Evolutionary conservation across 768 basidiomycete species (phyloP).

Genomic region (Mycena venus): DNA sequence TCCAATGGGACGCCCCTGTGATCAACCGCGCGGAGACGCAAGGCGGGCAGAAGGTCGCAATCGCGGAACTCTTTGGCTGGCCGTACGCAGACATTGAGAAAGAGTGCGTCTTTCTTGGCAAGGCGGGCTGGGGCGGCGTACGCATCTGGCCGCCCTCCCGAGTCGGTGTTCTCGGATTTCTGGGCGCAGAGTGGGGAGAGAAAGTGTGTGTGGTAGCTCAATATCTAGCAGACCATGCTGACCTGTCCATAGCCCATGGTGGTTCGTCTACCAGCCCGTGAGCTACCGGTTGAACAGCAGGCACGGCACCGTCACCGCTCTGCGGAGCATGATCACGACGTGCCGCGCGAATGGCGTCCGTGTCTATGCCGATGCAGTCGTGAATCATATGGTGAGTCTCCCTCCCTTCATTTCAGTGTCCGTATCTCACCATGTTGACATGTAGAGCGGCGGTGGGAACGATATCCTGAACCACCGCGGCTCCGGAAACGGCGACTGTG

Average conservation of each 20-base stretch:
- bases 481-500: constrained; percentile 4
- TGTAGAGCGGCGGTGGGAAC: constrained; percentile 16
- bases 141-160: constrained; percentile 22
- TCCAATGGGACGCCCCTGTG: constrained; percentile 13
- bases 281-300: constrained; percentile 11
- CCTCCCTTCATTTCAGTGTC: too few relatives aligned
- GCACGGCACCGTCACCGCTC: background rate
- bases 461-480: constrained; percentile 12
- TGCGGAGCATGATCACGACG: constrained; percentile 15
- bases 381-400: constrained; percentile 12
- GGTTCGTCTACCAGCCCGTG: constrained; percentile 19
- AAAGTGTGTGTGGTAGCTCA: background rate
- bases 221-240: too few relatives aligned
- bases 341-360: constrained; percentile 18
- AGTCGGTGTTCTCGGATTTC: constrained; percentile 20
- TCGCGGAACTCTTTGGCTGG: constrained; percentile 17
- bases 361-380: constrained; percentile 12
- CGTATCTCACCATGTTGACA: too few relatives aligned
- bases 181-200: constrained; percentile 13
- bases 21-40: constrained; percentile 3
- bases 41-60: constrained; percentile 18
- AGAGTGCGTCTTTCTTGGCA: constrained; percentile 20
- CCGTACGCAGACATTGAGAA: constrained; percentile 22
- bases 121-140: constrained; percentile 22
- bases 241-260: background rate